phyloP scores from a whole-genome alignment of 1,284 basidiomycete genomes.

The Phylloporus sp. region DNA sequence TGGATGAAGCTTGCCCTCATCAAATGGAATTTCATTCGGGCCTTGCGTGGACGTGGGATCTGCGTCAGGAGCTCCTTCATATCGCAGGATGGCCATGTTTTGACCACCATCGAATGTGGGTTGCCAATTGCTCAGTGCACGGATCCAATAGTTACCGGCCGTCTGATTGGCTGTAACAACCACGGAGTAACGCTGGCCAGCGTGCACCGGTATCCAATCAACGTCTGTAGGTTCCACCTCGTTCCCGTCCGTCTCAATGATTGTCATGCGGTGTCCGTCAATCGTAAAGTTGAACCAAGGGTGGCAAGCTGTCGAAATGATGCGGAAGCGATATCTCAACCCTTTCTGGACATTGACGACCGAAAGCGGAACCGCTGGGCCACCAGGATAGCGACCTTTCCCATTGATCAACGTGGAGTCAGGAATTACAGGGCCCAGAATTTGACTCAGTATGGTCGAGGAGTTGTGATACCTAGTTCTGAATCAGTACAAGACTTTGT shows the following conservation, averaged over 20 bases:
- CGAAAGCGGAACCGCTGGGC: conserved; percentile 36
- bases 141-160: conserved; percentile 51
- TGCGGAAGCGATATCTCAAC: conserved; percentile 37
- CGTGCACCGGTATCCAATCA: conserved; percentile 43
- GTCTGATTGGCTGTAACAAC: conserved; percentile 39
- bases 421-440: conserved; percentile 21
- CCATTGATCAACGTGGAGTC: conserved; percentile 55
- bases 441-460: conserved; percentile 15
- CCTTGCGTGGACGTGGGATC: conserved; percentile 47
- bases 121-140: conserved; percentile 23
- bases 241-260: conserved; percentile 55
- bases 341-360: conserved; percentile 36
- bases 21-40: conserved; percentile 31
- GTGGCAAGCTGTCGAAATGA: conserved; percentile 41
- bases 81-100: conserved; percentile 59
- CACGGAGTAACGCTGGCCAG: conserved; percentile 47
- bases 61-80: conserved; percentile 44
- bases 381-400: conserved; percentile 42
- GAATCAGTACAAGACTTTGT: neutral
- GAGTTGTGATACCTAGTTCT: conserved; percentile 32
- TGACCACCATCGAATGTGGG: conserved; percentile 40
- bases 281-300: conserved; percentile 45
- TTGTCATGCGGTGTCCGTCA: conserved; percentile 46
- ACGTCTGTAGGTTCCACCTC: conserved; percentile 45
- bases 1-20: conserved; percentile 40